A percentile compares a stretch with the other conserved stretches of the same genome.
Conservation (phyloP, 2,329 filamentous ascomycete species). For the Neonectria sp. region DNA sequence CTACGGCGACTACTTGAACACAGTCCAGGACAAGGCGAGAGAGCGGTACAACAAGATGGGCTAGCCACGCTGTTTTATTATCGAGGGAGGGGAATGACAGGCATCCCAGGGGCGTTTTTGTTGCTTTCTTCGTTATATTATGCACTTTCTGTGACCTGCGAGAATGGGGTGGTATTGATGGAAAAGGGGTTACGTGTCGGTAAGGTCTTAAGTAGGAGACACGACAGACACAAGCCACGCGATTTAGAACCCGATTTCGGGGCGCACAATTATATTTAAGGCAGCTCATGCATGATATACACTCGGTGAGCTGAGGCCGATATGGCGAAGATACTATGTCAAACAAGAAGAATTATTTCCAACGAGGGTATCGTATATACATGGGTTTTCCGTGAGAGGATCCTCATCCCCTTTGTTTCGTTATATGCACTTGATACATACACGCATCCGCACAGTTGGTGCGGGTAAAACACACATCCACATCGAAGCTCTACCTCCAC, state of each 20-base stretch:
- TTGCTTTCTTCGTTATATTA: background rate
- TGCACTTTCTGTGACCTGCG: background rate
- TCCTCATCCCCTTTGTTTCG: background rate
- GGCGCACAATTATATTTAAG: background rate
- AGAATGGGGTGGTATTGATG: background rate
- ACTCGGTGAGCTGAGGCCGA: background rate
- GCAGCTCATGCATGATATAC: background rate
- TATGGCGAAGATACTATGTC: background rate
- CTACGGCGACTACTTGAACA: constrained; percentile 74
- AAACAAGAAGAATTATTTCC: constrained; percentile 13
- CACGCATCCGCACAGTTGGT: background rate
- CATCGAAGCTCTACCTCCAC: background rate
- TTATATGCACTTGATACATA: constrained; percentile 1
- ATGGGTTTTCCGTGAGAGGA: background rate
- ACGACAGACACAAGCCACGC: background rate
- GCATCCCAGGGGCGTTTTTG: background rate
- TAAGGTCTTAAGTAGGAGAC: background rate
- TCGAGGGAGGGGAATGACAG: background rate
- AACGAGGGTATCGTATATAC: constrained; percentile 32
- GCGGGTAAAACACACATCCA: background rate
- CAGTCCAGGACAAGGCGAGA: constrained; percentile 76
- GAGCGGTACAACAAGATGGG: constrained; percentile 74
- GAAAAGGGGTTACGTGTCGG: background rate
- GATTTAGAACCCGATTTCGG: background rate
- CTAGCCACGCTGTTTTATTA: constrained; percentile 17